Conservation (phyloP, 1,284 basidiomycete genomes). For the Ganoderma leucocontextum region DNA sequence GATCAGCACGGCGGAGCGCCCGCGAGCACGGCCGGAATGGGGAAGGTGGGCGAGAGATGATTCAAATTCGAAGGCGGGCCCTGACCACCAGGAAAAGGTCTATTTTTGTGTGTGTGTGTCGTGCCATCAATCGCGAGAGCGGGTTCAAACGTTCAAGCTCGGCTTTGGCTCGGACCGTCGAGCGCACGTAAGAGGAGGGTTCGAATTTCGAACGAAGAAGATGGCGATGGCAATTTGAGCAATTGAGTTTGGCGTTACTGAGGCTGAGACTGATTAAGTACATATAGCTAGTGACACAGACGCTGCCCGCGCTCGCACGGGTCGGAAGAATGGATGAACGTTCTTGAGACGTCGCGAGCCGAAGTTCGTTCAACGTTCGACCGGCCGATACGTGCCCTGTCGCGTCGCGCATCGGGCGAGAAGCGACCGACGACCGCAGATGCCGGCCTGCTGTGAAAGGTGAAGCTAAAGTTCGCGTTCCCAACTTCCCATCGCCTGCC, state of each 20-base stretch:
- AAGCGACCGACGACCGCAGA: background rate
- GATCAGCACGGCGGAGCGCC: background rate
- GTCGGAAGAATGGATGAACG: background rate
- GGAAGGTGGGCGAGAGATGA: background rate
- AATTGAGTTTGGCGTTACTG: background rate
- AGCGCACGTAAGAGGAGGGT: background rate
- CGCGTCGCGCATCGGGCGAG: background rate
- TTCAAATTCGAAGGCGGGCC: background rate
- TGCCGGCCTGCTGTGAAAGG: background rate
- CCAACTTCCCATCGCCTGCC: background rate
- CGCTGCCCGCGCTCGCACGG: background rate
- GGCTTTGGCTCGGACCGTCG: background rate
- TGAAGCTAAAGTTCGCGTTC: background rate
- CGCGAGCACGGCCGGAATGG: background rate
- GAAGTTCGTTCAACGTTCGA: background rate
- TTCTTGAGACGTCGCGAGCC: slow-evolving; percentile 1
- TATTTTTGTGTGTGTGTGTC: background rate
- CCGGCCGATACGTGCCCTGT: background rate
- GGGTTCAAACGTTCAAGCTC: no score
- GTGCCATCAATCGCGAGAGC: background rate
- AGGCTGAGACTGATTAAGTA: background rate
- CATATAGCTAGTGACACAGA: background rate
- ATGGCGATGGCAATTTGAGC: background rate
- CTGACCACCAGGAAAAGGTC: background rate
- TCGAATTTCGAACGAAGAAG: background rate